Evolutionary conservation across 805 yeast species (phyloP).

Genomic region (Zygotorulaspora sp.): DNA sequence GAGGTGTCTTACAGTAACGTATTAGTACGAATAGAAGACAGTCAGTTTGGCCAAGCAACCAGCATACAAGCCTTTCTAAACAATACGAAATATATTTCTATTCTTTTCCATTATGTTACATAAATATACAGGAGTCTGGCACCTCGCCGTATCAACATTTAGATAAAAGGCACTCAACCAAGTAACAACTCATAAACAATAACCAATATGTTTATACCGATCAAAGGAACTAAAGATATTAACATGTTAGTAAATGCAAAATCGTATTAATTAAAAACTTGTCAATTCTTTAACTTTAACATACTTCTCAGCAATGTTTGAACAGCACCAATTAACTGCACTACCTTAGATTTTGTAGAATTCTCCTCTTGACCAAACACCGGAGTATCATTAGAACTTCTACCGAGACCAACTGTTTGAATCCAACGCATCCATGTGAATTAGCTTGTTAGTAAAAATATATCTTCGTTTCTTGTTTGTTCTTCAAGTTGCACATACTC

Average conservation of each 20-base stretch:
- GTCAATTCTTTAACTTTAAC: no score
- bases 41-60: no score
- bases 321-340: slow-evolving; percentile 66
- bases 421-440: background rate
- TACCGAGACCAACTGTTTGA: slow-evolving; percentile 44
- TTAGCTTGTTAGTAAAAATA: slow-evolving; percentile 2
- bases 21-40: no score
- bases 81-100: no score
- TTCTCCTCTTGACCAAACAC: slow-evolving; percentile 46
- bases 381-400: slow-evolving; percentile 35
- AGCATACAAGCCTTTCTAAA: no score
- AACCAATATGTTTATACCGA: slow-evolving; percentile 59
- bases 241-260: slow-evolving; percentile 3
- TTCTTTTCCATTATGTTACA: background rate
- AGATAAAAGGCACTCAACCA: slow-evolving; percentile 45
- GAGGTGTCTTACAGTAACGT: no score
- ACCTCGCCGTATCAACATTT: background rate
- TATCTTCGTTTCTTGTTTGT: background rate
- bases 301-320: slow-evolving; percentile 67
- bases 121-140: background rate
- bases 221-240: slow-evolving; percentile 51
- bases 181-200: slow-evolving; percentile 65
- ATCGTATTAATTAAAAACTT: no score
- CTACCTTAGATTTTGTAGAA: slow-evolving; percentile 53
- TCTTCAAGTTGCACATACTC: slow-evolving; percentile 30